Conservation (phyloP, 2,329 filamentous ascomycete genomes). For the Ascochyta pisi region DNA sequence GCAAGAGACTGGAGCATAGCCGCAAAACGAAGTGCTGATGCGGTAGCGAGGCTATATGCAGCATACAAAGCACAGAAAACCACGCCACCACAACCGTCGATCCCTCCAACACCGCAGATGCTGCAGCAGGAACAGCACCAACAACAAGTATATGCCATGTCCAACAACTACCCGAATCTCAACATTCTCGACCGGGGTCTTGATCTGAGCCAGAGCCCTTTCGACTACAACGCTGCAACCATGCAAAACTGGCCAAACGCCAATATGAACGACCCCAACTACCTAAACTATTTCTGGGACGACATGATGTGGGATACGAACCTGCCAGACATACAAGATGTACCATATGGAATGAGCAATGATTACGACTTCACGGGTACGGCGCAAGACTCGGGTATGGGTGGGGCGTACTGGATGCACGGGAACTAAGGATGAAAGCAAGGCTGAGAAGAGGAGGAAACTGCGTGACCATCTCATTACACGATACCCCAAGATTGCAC, state of each 20-base stretch:
- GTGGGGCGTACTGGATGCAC: conserved; percentile 47
- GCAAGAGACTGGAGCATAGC: conserved; percentile 55
- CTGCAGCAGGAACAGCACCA: conserved; percentile 1
- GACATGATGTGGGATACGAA: conserved; percentile 54
- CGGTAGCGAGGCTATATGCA: conserved; percentile 52
- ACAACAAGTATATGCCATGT: conserved; percentile 24
- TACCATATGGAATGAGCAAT: conserved; percentile 42
- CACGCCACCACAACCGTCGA: conserved; percentile 17
- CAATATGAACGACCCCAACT: conserved; percentile 35
- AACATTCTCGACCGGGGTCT: conserved; percentile 1
- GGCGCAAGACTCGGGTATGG: conserved; percentile 42
- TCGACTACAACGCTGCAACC: conserved; percentile 38
- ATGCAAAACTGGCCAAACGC: conserved; percentile 34
- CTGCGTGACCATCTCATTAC: neutral
- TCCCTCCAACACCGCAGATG: conserved; percentile 20
- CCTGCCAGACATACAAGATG: conserved; percentile 47
- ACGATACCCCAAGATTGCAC: conserved; percentile 9
- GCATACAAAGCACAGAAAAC: conserved; percentile 46
- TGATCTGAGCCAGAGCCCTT: conserved; percentile 22
- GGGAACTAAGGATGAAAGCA: conserved; percentile 33
- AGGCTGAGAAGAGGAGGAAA: neutral
- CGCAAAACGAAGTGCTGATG: conserved; percentile 53
- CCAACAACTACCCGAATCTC: conserved; percentile 20
- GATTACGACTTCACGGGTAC: conserved; percentile 45
- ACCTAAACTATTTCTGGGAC: conserved; percentile 50